Conservation (phyloP, 192 early-diverging fungal genomes). For the Backusella mclennaniae region DNA sequence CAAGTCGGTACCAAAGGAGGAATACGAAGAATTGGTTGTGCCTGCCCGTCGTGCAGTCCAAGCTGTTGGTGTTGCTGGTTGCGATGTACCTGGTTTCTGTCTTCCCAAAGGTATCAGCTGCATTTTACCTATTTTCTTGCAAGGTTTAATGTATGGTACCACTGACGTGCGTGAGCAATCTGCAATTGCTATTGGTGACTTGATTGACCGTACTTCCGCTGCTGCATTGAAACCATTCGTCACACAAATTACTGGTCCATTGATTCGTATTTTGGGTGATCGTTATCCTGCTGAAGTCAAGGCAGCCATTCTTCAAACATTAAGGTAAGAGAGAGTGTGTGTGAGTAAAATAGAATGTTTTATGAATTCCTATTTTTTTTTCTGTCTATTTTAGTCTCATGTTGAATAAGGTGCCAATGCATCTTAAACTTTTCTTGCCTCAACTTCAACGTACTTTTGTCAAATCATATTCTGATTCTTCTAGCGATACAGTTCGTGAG, state of each 20-base stretch:
- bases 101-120: conserved; percentile 93
- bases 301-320: conserved; percentile 85
- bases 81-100: conserved; percentile 79
- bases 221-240: conserved; percentile 85
- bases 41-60: conserved; percentile 68
- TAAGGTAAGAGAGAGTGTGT: conserved; percentile 47
- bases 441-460: conserved; percentile 98
- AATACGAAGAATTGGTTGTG: conserved; percentile 76
- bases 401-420: conserved; percentile 79
- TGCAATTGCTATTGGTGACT: conserved; percentile 77
- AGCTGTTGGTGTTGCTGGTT: conserved; percentile 48
- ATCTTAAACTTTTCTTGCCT: conserved; percentile 95
- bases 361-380: conserved; percentile 17
- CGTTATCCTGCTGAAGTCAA: conserved; percentile 90
- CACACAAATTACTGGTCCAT: conserved; percentile 93
- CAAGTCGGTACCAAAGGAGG: conserved; percentile 85
- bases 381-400: conserved; percentile 49
- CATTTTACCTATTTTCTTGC: conserved; percentile 87
- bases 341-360: conserved; percentile 6
- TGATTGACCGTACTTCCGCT: conserved; percentile 68
- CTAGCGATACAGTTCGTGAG: conserved; percentile 69
- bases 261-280: conserved; percentile 98
- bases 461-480: conserved; percentile 79
- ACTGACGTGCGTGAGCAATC: conserved; percentile 83
- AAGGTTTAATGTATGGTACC: conserved; percentile 88